These are phyloP conservation scores for Kockovaella imperatae DNA, from an alignment of 768 basidiomycete species.

Conservation along the genomic window DNA sequence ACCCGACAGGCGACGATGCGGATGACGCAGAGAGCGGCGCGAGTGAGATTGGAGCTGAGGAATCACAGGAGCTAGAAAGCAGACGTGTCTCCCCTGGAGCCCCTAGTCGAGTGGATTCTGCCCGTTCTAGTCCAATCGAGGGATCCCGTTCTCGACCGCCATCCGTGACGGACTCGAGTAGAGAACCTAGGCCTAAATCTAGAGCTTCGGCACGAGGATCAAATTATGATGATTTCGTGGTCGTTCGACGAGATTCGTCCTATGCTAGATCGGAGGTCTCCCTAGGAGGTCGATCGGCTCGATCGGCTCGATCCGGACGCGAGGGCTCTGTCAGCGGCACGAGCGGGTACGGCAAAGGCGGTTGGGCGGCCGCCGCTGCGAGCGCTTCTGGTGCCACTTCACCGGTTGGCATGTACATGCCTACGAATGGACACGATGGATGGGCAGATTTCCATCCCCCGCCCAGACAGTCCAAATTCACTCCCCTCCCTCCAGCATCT, in stretches of 20 bases:
- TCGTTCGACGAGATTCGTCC: slow-evolving; percentile 7
- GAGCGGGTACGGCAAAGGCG: slow-evolving; percentile 34
- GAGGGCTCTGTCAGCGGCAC: slow-evolving; percentile 20
- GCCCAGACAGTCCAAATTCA: slow-evolving; percentile 23
- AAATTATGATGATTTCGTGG: slow-evolving; percentile 19
- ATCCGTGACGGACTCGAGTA: too few relatives aligned
- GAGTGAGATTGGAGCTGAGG: slow-evolving; percentile 25
- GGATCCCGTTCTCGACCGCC: slow-evolving; percentile 7
- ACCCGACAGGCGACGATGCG: slow-evolving; percentile 3
- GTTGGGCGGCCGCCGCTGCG: slow-evolving; percentile 28
- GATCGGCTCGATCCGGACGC: too few relatives aligned
- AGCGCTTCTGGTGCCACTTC: slow-evolving; percentile 15
- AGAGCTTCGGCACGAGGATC: too few relatives aligned
- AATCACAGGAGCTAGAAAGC: slow-evolving; percentile 7
- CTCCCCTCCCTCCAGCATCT: slow-evolving; percentile 25
- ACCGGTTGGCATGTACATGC: slow-evolving; percentile 31
- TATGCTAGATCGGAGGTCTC: slow-evolving; percentile 20
- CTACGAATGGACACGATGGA: slow-evolving; percentile 19
- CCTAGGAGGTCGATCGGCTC: slow-evolving; percentile 15
- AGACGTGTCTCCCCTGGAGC: not conserved
- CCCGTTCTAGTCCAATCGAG: not conserved
- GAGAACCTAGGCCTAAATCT: too few relatives aligned
- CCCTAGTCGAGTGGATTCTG: not conserved
- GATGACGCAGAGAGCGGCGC: not conserved
- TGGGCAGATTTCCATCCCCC: slow-evolving; percentile 30